Base-by-base conservation (phyloP, 2,329 filamentous ascomycete genomes). In the Venturia carpophila region DNA sequence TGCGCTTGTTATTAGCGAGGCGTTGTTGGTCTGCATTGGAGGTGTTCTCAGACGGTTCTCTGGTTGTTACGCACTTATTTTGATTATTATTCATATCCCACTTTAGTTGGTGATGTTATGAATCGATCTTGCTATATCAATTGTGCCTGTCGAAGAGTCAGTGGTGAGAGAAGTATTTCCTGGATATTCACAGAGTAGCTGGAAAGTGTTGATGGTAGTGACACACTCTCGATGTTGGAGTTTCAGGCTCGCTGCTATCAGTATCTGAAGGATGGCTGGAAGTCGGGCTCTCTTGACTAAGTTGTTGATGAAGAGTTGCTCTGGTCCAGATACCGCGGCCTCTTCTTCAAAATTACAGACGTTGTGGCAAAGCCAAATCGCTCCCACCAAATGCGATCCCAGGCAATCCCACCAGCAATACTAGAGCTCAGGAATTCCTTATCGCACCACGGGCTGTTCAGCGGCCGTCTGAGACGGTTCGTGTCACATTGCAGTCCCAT, bases 1-100 rank as follows among this genome's bases (percentile, higher is more conserved):
- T 34, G 52, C 30, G 52, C 52, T 58, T 58, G 52, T 58, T n/a
- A 37, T 58, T 58, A 58, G 52, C 52, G 52, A 58, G 52, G 52
- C 52, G 52, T 58, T 58, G 30, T 37, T 58, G 52, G 17, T n/a
- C 13, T 58, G 52, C 52, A 58, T 58, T 58, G 30, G 27, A 37
- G 52, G 52, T 37, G 47, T 58, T 58, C 17, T 34, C 4, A 27
- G 52, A 58, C 7, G 19, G n/a, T 21, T 37, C 27, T 17, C 24
- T 37, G 52, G 27, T 37, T 58, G 52, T 37, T 37, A 5, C 27
- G 52, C 37, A 58, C 30, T 34, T 58, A 15, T 58, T 58, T n/a
- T 52, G 52, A 58, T 37, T 15, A 37, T 21, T 58, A 27, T 37
- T 37, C 19, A 37, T 34, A 10, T 5, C 2, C 19, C 10, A 55